Percentiles rank a stretch among this genome's conserved stretches.
Conservation (phyloP, 371 early-diverging fungal genomes). For the Dinochytrium kinnereticum region DNA sequence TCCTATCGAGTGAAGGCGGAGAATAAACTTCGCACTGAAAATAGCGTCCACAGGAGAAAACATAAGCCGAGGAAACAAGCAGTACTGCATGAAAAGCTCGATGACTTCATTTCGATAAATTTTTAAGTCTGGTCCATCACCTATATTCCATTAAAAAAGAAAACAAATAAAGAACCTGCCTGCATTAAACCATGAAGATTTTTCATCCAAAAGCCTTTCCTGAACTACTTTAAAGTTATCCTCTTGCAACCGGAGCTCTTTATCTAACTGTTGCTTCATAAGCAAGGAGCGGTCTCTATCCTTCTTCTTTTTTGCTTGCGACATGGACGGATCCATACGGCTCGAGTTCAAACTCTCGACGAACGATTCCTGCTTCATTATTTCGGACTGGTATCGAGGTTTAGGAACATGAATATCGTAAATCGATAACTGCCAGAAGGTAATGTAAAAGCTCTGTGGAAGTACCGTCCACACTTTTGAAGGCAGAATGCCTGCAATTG, state of each 20-base stretch:
- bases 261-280: conserved; percentile 40
- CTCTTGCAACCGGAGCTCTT: conserved; percentile 49
- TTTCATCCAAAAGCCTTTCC: conserved; percentile 65
- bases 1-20: conserved; percentile 76
- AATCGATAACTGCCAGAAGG: conserved; percentile 84
- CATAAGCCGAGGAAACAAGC: conserved; percentile 77
- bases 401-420: conserved; percentile 84
- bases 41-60: conserved; percentile 81
- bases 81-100: conserved; percentile 71
- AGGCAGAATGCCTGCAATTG: conserved; percentile 39
- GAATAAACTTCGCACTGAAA: conserved; percentile 82
- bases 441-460: conserved; percentile 76
- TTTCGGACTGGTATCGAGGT: conserved; percentile 72
- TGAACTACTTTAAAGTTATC: conserved; percentile 41
- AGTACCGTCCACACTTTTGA: conserved; percentile 48
- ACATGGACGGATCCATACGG: conserved; percentile 17
- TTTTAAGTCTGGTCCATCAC: conserved; percentile 17
- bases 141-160: conserved; percentile 10
- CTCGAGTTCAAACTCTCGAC: conserved; percentile 52
- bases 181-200: conserved; percentile 70
- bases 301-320: conserved; percentile 40
- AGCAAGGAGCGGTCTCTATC: conserved; percentile 50
- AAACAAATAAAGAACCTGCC: not conserved
- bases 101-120: conserved; percentile 25
- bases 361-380: conserved; percentile 60